Conservation (phyloP, 495 filamentous ascomycete species). For the Lichenothelia convexa region DNA sequence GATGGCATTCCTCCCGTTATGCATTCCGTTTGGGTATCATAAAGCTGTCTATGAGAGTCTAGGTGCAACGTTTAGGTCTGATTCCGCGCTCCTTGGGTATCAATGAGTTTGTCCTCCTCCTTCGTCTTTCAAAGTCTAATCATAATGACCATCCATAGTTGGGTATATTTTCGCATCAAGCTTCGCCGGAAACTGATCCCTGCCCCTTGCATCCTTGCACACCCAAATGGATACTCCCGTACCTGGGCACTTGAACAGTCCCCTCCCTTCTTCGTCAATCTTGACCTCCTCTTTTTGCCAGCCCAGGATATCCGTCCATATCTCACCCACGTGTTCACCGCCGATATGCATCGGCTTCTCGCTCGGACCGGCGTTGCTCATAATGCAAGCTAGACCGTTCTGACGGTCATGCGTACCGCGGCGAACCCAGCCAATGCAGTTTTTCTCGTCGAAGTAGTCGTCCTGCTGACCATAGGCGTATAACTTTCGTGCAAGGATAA, state of each 20-base stretch:
- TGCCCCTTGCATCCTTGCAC: constrained; percentile 14
- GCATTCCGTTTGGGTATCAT: too few species aligned
- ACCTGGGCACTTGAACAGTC: constrained; percentile 15
- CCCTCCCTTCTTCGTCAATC: constrained; percentile 20
- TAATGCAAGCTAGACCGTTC: constrained; percentile 16
- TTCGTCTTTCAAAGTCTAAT: too few species aligned
- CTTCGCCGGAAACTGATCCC: constrained; percentile 18
- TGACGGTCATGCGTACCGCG: constrained; percentile 13
- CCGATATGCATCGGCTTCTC: constrained; percentile 19
- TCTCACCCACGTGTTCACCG: constrained; percentile 15
- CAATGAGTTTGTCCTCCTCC: too few species aligned
- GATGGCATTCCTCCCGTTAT: too few species aligned
- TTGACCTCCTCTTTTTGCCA: constrained; percentile 13
- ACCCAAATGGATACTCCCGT: constrained; percentile 18
- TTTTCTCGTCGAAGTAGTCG: constrained; percentile 47
- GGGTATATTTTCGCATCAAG: constrained; percentile 19
- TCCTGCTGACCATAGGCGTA: constrained; percentile 50
- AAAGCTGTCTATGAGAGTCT: too few species aligned
- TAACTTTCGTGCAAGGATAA: constrained; percentile 45
- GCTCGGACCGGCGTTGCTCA: constrained; percentile 14
- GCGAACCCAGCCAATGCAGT: constrained; percentile 54
- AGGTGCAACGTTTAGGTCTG: too few species aligned
- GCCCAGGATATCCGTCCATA: constrained; percentile 18
- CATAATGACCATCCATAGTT: too few species aligned
- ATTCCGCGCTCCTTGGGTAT: too few species aligned